A percentile compares a stretch with the other conserved stretches of the same genome.
Conservation (phyloP, 257 asterid species). For the Solanum sejunctum region DNA sequence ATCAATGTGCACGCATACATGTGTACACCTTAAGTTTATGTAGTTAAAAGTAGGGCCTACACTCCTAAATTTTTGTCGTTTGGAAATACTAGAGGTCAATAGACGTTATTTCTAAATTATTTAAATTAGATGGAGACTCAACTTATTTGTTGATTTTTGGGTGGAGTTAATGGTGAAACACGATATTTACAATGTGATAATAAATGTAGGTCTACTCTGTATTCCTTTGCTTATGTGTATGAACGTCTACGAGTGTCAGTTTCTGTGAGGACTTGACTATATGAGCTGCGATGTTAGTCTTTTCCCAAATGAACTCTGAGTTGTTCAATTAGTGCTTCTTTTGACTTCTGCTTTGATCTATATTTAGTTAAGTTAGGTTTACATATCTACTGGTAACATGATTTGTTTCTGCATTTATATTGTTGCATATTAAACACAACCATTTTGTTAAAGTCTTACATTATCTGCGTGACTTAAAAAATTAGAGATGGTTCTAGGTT, state of each 20-base stretch:
- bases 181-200: neutral
- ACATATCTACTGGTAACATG: neutral
- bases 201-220: neutral
- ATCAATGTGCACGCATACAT: neutral
- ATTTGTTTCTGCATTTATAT: neutral
- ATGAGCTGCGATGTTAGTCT: neutral
- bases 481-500: slow-evolving; percentile 12
- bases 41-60: neutral
- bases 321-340: neutral
- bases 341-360: neutral
- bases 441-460: neutral
- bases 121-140: neutral
- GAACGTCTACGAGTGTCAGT: neutral
- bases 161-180: neutral
- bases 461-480: neutral
- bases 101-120: neutral
- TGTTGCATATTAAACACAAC: neutral
- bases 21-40: neutral
- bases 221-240: neutral
- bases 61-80: neutral
- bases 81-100: neutral
- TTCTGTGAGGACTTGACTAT: neutral
- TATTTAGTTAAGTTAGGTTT: neutral
- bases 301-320: neutral
- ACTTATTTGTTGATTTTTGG: neutral